Percentiles rank a stretch among this genome's conserved stretches.
These are phyloP conservation scores for Nasturtium officinale DNA, from an alignment of 345 rosid species.

Conservation along the genomic window DNA sequence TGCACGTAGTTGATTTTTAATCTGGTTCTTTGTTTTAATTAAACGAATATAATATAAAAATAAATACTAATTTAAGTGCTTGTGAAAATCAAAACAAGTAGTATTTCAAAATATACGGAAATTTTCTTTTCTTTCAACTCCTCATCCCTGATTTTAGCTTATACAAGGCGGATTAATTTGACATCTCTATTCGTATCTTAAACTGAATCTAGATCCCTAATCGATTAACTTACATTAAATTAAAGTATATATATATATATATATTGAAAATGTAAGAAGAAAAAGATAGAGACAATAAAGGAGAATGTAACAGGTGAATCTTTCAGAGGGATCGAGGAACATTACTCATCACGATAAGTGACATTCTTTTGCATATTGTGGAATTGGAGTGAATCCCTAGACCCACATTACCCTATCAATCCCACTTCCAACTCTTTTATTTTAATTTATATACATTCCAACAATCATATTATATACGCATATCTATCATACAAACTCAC, in stretches of 20 bases:
- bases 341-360: constrained; percentile 54
- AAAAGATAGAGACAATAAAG: constrained; percentile 44
- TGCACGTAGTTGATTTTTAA: neutral
- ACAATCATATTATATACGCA: constrained; percentile 31
- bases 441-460: constrained; percentile 28
- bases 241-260: constrained; percentile 16
- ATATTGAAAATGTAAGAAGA: constrained; percentile 54
- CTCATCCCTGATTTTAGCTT: constrained; percentile 11
- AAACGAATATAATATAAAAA: neutral
- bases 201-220: constrained; percentile 27
- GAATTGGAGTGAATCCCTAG: constrained; percentile 74
- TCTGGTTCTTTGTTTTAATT: neutral
- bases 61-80: neutral
- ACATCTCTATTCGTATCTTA: constrained; percentile 7
- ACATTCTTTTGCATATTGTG: constrained; percentile 60
- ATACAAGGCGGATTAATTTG: constrained; percentile 21
- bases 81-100: neutral
- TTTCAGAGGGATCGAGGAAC: constrained; percentile 67
- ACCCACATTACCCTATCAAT: constrained; percentile 55
- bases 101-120: constrained; percentile 5
- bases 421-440: constrained; percentile 51
- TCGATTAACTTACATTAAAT: constrained; percentile 8
- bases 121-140: constrained; percentile 3
- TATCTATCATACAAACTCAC: constrained; percentile 15
- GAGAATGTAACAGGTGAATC: constrained; percentile 61